Evolutionary conservation across 345 rosid species (phyloP).

Genomic region (Camelina sativa): DNA sequence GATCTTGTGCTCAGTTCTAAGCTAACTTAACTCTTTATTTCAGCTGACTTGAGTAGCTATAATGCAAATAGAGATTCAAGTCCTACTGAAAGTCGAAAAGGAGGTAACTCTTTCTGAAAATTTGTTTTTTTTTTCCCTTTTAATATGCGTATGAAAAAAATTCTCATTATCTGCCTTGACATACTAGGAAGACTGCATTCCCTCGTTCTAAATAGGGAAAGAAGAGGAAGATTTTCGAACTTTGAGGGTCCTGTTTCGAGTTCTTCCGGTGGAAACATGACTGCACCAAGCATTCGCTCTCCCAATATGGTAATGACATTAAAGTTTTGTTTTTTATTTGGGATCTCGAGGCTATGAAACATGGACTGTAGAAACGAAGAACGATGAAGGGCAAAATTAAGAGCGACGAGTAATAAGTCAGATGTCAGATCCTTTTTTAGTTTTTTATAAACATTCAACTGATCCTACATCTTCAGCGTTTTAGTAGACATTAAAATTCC

Average conservation of each 20-base stretch:
- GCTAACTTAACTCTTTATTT: slow-evolving; percentile 41
- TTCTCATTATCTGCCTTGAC: slow-evolving; percentile 34
- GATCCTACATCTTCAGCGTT: slow-evolving; percentile 17
- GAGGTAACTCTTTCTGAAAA: slow-evolving; percentile 58
- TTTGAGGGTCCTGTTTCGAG: slow-evolving; percentile 57
- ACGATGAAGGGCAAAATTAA: background rate
- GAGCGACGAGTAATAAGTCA: background rate
- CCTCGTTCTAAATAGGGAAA: slow-evolving; percentile 69
- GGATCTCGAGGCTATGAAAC: background rate
- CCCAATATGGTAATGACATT: slow-evolving; percentile 56
- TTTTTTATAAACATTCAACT: background rate
- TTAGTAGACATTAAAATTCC: background rate
- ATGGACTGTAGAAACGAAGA: slow-evolving; percentile 2
- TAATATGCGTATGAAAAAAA: slow-evolving; percentile 18
- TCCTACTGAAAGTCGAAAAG: slow-evolving; percentile 60
- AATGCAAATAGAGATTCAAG: slow-evolving; percentile 57
- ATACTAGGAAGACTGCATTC: slow-evolving; percentile 71
- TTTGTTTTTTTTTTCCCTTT: slow-evolving; percentile 6
- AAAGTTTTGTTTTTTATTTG: background rate
- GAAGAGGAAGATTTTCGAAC: slow-evolving; percentile 70
- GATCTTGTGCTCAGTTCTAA: slow-evolving; percentile 28
- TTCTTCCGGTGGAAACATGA: slow-evolving; percentile 51
- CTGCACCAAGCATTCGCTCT: slow-evolving; percentile 51
- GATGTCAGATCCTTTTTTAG: background rate
- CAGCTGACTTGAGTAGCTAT: slow-evolving; percentile 65